Evolutionary conservation across 1,284 basidiomycete species (phyloP).

Genomic region (Sparassis latifolia): DNA sequence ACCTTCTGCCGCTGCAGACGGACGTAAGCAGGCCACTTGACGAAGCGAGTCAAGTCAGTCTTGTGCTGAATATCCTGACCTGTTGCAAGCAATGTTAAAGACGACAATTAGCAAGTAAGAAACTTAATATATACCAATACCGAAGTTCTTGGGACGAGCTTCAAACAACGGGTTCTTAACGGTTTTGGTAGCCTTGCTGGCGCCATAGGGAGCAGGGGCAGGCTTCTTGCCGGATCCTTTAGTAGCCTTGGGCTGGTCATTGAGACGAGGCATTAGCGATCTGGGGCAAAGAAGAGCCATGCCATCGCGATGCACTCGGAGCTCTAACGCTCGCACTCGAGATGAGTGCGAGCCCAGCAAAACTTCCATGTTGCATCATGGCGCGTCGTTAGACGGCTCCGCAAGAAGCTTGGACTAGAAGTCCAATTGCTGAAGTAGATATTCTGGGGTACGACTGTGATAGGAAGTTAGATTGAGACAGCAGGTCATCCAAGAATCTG

Average conservation of each 20-base stretch:
- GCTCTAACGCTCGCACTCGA: constrained; percentile 50
- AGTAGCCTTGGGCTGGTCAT: constrained; percentile 82
- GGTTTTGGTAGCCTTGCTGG: constrained; percentile 64
- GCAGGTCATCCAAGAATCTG: constrained; percentile 32
- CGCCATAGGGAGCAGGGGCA: constrained; percentile 70
- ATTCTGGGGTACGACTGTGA: constrained; percentile 7
- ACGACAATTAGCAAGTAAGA: not conserved
- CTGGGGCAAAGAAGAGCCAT: constrained; percentile 29
- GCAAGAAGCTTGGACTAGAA: constrained; percentile 16
- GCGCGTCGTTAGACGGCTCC: constrained; percentile 20
- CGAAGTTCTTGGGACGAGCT: constrained; percentile 86
- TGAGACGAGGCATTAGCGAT: constrained; percentile 71
- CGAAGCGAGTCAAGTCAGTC: constrained; percentile 93
- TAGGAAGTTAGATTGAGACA: constrained; percentile 1
- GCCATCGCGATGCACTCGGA: constrained; percentile 47
- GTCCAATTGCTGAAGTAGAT: constrained; percentile 20
- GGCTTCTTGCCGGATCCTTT: constrained; percentile 70
- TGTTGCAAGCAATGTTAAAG: constrained; percentile 24
- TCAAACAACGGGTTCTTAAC: constrained; percentile 98
- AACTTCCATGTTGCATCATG: constrained; percentile 25
- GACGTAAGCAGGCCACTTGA: constrained; percentile 99
- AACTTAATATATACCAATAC: constrained; percentile 62
- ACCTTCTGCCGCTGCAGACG: constrained; percentile 98
- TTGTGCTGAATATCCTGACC: constrained; percentile 93
- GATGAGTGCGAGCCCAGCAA: constrained; percentile 40